These are phyloP conservation scores for Marchantia paleacea DNA, from an alignment of 225 moss, liverwort and hornwort species.

Conservation along the genomic window DNA sequence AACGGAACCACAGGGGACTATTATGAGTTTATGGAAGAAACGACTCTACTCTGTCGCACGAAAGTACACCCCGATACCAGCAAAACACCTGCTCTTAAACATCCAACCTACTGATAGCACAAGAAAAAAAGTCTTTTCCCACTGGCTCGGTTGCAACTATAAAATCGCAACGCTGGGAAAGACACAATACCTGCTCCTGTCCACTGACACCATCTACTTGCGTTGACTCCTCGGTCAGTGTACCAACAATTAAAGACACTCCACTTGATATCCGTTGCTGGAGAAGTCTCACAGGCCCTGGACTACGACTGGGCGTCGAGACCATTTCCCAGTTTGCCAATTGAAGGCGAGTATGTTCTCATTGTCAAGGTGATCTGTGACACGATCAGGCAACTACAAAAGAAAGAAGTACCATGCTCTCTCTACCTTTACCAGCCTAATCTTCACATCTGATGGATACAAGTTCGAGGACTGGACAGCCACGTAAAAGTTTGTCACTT, in stretches of 20 bases:
- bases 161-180: neutral
- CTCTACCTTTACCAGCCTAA: neutral
- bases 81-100: too few relatives aligned
- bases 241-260: constrained; percentile 63
- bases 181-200: constrained; percentile 53
- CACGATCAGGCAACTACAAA: neutral
- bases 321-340: constrained; percentile 38
- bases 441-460: constrained; percentile 43
- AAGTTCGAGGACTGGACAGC: constrained; percentile 55
- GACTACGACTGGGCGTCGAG: constrained; percentile 43
- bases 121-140: neutral
- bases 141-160: neutral
- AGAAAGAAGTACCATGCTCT: neutral
- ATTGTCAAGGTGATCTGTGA: constrained; percentile 22
- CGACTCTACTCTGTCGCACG: too few relatives aligned
- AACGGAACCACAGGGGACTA: neutral
- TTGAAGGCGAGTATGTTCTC: constrained; percentile 31
- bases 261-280: constrained; percentile 53
- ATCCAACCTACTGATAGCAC: neutral
- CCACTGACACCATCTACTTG: constrained; percentile 49
- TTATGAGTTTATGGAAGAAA: neutral
- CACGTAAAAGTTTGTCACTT: constrained; percentile 68
- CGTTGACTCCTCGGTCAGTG: constrained; percentile 53
- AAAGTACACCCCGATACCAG: too few relatives aligned
- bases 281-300: constrained; percentile 70